A percentile compares a stretch with the other conserved stretches of the same genome.
Evolutionary conservation across 257 asterid genomes (phyloP).

Genomic region (Linaria vulgaris): DNA sequence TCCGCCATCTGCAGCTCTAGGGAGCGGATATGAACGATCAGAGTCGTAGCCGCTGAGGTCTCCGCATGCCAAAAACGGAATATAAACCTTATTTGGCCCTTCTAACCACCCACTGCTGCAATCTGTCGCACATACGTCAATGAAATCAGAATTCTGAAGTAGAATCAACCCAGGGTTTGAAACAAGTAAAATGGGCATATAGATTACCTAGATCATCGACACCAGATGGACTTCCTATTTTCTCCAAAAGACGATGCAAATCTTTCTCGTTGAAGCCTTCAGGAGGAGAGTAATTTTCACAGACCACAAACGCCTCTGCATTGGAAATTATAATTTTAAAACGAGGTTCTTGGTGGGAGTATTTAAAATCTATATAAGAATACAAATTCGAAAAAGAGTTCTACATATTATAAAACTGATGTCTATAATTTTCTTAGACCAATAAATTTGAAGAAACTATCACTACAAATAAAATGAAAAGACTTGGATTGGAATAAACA

Average conservation of each 20-base stretch:
- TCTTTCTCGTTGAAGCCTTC: conserved; percentile 89
- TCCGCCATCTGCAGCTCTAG: conserved; percentile 76
- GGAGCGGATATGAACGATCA: conserved; percentile 80
- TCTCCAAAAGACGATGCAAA: conserved; percentile 79
- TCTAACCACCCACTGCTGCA: conserved; percentile 98
- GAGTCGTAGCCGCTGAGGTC: conserved; percentile 89
- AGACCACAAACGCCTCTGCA: conserved; percentile 95
- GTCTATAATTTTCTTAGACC: background rate
- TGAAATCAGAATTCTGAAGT: background rate
- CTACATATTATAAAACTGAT: background rate
- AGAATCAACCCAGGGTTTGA: background rate
- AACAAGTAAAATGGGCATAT: background rate
- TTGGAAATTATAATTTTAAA: conserved; percentile 15
- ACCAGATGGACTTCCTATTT: conserved; percentile 97
- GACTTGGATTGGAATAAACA: no score
- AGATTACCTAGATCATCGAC: conserved; percentile 71
- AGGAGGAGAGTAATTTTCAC: conserved; percentile 93
- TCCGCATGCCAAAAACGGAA: conserved; percentile 96
- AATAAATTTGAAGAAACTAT: no score
- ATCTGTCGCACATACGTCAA: conserved; percentile 46
- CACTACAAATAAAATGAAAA: no score
- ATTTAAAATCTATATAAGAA: background rate
- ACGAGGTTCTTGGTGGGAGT: background rate
- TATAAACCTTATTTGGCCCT: conserved; percentile 90
- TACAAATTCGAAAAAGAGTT: background rate